phyloP scores from a whole-genome alignment of 1,284 basidiomycete species.

The Somion occarium region DNA sequence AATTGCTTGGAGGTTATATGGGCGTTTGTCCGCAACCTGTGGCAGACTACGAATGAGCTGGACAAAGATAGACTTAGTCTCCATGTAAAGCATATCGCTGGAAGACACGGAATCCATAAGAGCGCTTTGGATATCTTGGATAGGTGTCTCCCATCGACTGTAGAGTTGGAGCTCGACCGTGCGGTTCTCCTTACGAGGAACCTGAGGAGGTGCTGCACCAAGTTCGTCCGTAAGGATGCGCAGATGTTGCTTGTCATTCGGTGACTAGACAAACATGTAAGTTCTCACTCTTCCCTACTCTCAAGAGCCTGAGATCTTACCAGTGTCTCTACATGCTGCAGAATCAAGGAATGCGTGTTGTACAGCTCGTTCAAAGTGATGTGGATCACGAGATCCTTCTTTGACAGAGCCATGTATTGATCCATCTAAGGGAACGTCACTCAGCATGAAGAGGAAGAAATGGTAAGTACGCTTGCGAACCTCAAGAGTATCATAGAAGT shows the following conservation, averaged over 20 bases:
- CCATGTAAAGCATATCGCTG: constrained; percentile 99
- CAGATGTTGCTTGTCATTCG: constrained; percentile 95
- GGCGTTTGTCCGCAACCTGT: constrained; percentile 75
- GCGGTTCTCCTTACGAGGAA: constrained; percentile 96
- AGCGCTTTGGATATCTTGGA: constrained; percentile 94
- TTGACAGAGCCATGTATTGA: constrained; percentile 99
- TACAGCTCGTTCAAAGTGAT: constrained; percentile 99
- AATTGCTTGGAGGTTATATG: constrained; percentile 85
- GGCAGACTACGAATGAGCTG: constrained; percentile 96
- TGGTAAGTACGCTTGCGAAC: constrained; percentile 35
- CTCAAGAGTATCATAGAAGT: constrained; percentile 99
- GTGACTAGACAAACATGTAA: constrained; percentile 55
- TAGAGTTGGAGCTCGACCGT: constrained; percentile 91
- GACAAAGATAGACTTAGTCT: constrained; percentile 99
- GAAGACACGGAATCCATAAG: constrained; percentile 98
- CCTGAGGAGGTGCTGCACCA: constrained; percentile 87
- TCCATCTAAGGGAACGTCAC: constrained; percentile 69
- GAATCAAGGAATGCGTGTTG: constrained; percentile 92
- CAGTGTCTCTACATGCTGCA: constrained; percentile 93
- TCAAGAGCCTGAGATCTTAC: constrained; percentile 42
- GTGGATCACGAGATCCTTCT: constrained; percentile 97
- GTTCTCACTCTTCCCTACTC: constrained; percentile 9
- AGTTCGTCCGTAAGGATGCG: constrained; percentile 96
- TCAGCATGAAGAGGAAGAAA: background rate
- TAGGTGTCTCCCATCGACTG: constrained; percentile 98